Evolutionary conservation across 371 early-diverging fungal genomes (phyloP).

Genomic region (Mortierella sp.): DNA sequence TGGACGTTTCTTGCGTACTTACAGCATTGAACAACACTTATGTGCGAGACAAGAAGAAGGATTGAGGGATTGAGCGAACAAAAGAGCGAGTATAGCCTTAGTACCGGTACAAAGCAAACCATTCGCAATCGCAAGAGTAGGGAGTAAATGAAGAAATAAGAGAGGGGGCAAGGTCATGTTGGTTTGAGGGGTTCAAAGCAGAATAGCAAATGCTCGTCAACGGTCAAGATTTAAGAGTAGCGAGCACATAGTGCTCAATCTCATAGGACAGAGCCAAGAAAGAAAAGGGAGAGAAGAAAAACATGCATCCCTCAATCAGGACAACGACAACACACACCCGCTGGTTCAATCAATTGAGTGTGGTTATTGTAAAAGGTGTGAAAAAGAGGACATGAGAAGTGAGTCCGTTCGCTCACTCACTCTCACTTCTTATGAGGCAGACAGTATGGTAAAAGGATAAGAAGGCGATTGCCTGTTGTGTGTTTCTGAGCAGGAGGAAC

Average conservation of each 20-base stretch:
- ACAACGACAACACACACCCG: too few relatives aligned
- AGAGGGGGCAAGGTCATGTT: not conserved
- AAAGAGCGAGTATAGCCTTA: not conserved
- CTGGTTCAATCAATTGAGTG: not conserved
- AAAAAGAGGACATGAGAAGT: not conserved
- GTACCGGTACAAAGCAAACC: not conserved
- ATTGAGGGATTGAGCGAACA: not conserved
- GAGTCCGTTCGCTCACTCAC: slow-evolving; percentile 4
- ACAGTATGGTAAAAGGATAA: not conserved
- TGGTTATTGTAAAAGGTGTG: not conserved
- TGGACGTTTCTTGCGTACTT: too few relatives aligned
- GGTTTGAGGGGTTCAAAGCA: slow-evolving; percentile 1
- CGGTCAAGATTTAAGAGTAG: not conserved
- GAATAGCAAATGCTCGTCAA: not conserved
- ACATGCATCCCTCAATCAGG: not conserved
- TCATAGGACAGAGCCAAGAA: not conserved
- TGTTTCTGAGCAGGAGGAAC: slow-evolving; percentile 14
- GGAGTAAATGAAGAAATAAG: not conserved
- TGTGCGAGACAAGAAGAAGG: not conserved
- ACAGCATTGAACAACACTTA: too few relatives aligned
- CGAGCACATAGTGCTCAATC: not conserved
- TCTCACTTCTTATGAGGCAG: not conserved
- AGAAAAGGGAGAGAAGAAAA: not conserved
- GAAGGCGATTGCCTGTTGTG: not conserved
- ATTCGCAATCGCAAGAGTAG: not conserved